A percentile compares a stretch with the other conserved stretches of the same genome.
phyloP scores from a whole-genome alignment of 2,329 filamentous ascomycete genomes.

The Monosporascus cannonballus region DNA sequence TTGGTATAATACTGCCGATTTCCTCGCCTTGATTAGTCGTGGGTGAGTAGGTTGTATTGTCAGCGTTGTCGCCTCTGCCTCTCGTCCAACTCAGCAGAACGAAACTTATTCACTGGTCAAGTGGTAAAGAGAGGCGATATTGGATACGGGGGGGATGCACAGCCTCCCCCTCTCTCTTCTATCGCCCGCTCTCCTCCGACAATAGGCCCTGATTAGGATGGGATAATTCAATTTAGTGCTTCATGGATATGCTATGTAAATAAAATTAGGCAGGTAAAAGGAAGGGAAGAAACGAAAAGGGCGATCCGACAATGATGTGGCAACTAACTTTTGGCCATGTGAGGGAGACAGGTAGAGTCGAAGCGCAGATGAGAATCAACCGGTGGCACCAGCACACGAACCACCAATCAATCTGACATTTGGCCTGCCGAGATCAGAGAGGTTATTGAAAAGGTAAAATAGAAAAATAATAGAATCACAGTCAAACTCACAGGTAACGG shows the following conservation, averaged over 20 bases:
- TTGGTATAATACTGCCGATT: background rate
- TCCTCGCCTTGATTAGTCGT: background rate
- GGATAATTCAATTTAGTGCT: background rate
- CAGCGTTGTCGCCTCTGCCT: background rate
- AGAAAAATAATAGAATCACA: too few relatives aligned
- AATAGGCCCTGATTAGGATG: too few relatives aligned
- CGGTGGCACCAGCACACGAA: background rate
- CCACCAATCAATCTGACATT: background rate
- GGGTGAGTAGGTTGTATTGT: background rate
- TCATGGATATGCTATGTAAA: background rate
- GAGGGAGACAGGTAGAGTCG: background rate
- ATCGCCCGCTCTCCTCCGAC: background rate
- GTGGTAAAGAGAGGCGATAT: background rate
- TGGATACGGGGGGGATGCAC: background rate
- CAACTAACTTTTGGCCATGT: background rate
- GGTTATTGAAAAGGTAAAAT: too few relatives aligned
- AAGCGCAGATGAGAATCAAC: background rate
- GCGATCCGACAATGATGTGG: background rate
- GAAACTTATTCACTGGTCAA: background rate
- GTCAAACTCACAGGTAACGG: too few relatives aligned
- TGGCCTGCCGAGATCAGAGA: background rate
- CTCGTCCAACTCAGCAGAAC: background rate
- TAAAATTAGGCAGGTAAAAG: background rate
- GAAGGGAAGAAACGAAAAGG: background rate
- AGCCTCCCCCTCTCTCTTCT: background rate